These are phyloP conservation scores for Pelargonium fulgidum DNA, from an alignment of 441 rosid genomes.

Conservation along the genomic window DNA sequence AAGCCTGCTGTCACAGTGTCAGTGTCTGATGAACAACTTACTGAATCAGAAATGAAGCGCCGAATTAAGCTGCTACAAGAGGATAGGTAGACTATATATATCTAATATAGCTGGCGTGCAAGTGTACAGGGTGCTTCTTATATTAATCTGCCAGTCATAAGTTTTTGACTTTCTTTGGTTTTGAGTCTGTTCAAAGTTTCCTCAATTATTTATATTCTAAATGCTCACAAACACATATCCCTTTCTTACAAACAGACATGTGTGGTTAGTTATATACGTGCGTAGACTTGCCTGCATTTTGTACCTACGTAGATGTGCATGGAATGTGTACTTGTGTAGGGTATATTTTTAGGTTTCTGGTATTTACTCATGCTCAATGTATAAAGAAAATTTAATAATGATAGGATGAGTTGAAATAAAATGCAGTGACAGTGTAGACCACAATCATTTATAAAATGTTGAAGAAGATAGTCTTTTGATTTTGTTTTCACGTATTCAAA, in stretches of 20 bases:
- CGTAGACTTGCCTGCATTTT: no score
- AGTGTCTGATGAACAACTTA: constrained; percentile 23
- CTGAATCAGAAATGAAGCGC: constrained; percentile 22
- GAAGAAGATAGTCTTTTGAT: constrained; percentile 1
- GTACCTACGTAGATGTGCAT: no score
- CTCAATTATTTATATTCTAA: no score
- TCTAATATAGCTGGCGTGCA: no score
- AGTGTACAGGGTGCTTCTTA: background rate
- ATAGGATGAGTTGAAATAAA: background rate
- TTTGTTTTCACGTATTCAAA: background rate
- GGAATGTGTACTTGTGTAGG: background rate
- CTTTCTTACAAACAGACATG: no score
- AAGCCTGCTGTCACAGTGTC: constrained; percentile 18
- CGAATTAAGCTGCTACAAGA: constrained; percentile 26
- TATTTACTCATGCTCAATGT: background rate
- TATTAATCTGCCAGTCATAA: background rate
- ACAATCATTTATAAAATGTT: background rate
- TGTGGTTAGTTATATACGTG: no score
- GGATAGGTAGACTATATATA: constrained; percentile 16
- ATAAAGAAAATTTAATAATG: background rate
- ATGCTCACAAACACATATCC: no score
- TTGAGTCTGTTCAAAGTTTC: no score
- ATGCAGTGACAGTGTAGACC: background rate
- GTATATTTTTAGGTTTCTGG: background rate
- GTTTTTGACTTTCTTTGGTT: no score